Base-by-base conservation (phyloP, 306 rosid species). In the Boehmeria nivea region DNA sequence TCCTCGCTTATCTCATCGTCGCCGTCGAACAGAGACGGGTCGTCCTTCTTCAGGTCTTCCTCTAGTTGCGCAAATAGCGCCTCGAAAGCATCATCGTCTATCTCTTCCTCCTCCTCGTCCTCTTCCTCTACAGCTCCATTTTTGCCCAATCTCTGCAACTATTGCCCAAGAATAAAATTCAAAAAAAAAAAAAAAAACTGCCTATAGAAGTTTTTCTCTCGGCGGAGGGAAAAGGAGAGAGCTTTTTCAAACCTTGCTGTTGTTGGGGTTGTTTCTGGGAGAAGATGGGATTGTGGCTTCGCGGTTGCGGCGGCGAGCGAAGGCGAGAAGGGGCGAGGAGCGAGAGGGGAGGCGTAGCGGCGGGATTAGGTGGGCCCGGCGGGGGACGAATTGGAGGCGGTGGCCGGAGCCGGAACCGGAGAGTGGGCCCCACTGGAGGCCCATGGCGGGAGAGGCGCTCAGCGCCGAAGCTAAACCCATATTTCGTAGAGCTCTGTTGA, bases 41-140 rank as follows among this genome's bases (percentile, higher is more conserved):
- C 88, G 27, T 71, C 96, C 33, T 85, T 81, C 59, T 83, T 87
- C 11, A 87, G 83, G 73, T 91, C 96, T 47, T 91, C 87, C 77
- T 82, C 95, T 38, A 91, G 89, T 59, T 64, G 83, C 57, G 67
- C 74, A 70, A 91, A 91, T 12, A 91, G 86, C 18, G 79, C 68
- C 76, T 87, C 98, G 20, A 91, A 67, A 3, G 96, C 85, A 24
- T 84, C 98, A 22, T 64, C 88, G 1, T 81, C 93, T 19, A 64
- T 44, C 23, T 72, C 95, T 4, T 59, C 78, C 52, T 33, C 79
- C 2, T 54, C 76, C 43, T 38, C 81, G 19, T 55, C 72, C 13
- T 49, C 76, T 44, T 38, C 71, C 9, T 51, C 60, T 0, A 45
- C 15, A 47, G 59, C 77, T 28, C 58, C 79, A 33, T 62, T 66